Conservation (phyloP, 208 protist species). For the Paratrypanosoma confusum region DNA sequence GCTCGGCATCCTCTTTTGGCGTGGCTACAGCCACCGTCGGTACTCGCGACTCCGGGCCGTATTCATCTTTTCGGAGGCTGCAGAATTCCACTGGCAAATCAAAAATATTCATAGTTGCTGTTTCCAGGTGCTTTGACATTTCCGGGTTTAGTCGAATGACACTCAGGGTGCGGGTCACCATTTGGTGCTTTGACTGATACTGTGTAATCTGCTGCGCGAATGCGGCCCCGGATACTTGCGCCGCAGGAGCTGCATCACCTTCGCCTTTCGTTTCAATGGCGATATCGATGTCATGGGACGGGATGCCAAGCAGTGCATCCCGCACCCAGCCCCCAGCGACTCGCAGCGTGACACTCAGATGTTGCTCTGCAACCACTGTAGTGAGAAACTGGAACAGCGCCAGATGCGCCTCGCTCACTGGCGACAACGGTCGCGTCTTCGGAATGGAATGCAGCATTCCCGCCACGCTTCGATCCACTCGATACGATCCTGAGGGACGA, state of each 20-base stretch:
- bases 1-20: constrained; percentile 88
- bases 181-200: constrained; percentile 46
- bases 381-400: constrained; percentile 79
- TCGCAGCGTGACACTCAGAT: constrained; percentile 61
- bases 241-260: constrained; percentile 1
- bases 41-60: constrained; percentile 86
- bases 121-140: constrained; percentile 98
- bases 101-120: constrained; percentile 87
- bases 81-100: constrained; percentile 94
- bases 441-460: no score
- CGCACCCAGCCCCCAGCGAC: constrained; percentile 98
- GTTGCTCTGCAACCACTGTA: constrained; percentile 41
- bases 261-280: constrained; percentile 75
- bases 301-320: constrained; percentile 86
- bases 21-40: constrained; percentile 75
- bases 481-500: no score
- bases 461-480: no score
- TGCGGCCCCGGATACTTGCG: constrained; percentile 47
- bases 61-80: constrained; percentile 91
- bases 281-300: constrained; percentile 97
- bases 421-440: no score
- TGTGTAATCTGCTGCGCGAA: constrained; percentile 85
- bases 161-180: constrained; percentile 55
- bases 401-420: constrained; percentile 49
- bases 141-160: constrained; percentile 95